Evolutionary conservation across 1,284 basidiomycete genomes (phyloP), one percentile per base, ranked within the genome.

Genomic region (Ganoderma leucocontextum): DNA sequence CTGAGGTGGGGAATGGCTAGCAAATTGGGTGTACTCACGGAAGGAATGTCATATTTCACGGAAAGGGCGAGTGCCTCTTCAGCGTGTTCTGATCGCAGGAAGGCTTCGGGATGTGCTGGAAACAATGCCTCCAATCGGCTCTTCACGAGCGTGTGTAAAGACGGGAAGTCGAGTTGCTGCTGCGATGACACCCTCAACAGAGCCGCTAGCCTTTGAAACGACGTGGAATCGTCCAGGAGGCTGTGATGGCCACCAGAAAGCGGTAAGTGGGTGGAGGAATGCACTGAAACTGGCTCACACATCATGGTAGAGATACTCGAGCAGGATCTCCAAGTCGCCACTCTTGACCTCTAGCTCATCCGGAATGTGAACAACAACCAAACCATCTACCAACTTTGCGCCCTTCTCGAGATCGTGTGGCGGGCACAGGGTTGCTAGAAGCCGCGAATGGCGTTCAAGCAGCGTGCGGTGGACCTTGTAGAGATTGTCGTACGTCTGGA

Each of bases 281-380:
- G 60, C 10, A 44, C 39, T 53, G n/a, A 6, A 19, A 58, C 4
- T 49, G 63, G 84, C 88, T 82, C 78, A 92, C 90, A 78, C 77
- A 73, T 90, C 86, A 73, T 90, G 87, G 75, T 92, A 92, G 38
- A 92, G 75, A 77, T 91, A 85, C 66, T 84, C 84, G 13, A 92
- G 77, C 53, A 93, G 76, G 1, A 80, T 81, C 61, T 85, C 84
- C 10, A 91, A 81, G 75, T 92, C 89, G 38, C 76, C 75, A 25
- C 80, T 78, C 22, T 73, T 74, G 49, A 87, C 80, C 3, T 73
- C 78, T 8, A 75, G 74, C 39, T 75, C 77, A 49, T 76, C 71
- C 68, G 81, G 76, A 77, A 85, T 78, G 63, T 82, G 72, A 68
- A 78, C 67, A 19, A 81, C 63, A 58, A 79, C 64, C 64, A 64